Conservation (phyloP, 2,329 filamentous ascomycete genomes). For the Bipolaris cookei region DNA sequence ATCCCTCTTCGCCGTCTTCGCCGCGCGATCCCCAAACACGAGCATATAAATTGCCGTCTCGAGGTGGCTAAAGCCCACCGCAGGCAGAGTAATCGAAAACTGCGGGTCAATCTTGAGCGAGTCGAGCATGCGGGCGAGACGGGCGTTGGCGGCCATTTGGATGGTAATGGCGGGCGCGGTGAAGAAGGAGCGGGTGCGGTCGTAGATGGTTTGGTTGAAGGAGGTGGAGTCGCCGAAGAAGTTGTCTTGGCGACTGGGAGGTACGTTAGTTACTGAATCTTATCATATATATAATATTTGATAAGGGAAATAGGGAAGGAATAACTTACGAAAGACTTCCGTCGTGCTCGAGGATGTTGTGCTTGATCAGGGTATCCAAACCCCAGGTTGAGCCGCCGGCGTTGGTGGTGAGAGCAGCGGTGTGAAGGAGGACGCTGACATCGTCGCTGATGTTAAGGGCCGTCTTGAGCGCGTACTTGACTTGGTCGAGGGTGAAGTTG, state of each 20-base stretch:
- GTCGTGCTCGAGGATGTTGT: conserved; percentile 58
- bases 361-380: conserved; percentile 50
- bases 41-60: conserved; percentile 8
- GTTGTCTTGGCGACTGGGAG: neutral
- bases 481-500: conserved; percentile 39
- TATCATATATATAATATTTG: neutral
- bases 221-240: conserved; percentile 1
- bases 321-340: conserved; percentile 40
- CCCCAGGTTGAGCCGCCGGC: conserved; percentile 11
- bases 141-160: conserved; percentile 12
- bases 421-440: conserved; percentile 5
- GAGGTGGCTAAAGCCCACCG: neutral
- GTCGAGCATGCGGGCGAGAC: conserved; percentile 9
- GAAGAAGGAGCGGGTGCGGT: conserved; percentile 48
- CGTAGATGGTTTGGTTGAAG: conserved; percentile 59
- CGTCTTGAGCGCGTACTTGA: conserved; percentile 9
- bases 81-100: neutral
- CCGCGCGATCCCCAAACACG: conserved; percentile 4
- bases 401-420: conserved; percentile 14
- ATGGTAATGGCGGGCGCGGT: neutral
- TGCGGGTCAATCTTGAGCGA: conserved; percentile 5
- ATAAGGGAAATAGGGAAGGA: neutral
- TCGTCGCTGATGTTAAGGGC: conserved; percentile 14
- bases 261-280: neutral
- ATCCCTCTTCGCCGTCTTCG: neutral